These are phyloP conservation scores for Prunus kanzakura DNA, from an alignment of 306 rosid species.

Conservation along the genomic window DNA sequence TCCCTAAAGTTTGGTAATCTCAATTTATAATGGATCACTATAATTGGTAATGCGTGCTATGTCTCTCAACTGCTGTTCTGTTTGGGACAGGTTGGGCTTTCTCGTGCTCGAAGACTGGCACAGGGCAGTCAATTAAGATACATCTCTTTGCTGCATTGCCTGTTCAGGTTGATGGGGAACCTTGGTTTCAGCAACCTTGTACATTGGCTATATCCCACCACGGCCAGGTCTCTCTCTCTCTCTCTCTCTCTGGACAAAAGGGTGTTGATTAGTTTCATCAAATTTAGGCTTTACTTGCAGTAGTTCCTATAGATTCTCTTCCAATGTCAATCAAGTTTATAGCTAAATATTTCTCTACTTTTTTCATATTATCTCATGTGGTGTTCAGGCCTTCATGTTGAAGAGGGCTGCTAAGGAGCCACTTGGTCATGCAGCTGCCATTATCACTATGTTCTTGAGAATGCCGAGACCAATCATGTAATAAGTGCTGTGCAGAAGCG, in stretches of 20 bases:
- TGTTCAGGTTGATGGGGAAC: conserved; percentile 98
- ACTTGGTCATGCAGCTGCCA: conserved; percentile 97
- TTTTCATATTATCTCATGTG: not conserved
- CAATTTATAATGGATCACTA: not conserved
- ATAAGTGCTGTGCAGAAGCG: conserved; percentile 90
- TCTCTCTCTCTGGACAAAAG: conserved; percentile 5
- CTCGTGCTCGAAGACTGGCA: conserved; percentile 96
- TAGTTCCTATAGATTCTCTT: too few relatives aligned
- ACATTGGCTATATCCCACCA: conserved; percentile 77
- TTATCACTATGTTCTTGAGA: conserved; percentile 30
- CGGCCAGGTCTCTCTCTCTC: conserved; percentile 69
- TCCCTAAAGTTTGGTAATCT: not conserved
- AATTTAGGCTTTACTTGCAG: not conserved
- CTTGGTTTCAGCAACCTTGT: conserved; percentile 86
- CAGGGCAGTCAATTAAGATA: conserved; percentile 92
- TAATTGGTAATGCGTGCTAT: not conserved
- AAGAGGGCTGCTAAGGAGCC: conserved; percentile 90
- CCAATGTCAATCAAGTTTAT: not conserved
- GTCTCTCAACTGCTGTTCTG: conserved; percentile 15
- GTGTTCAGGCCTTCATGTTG: conserved; percentile 89
- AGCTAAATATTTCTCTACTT: not conserved
- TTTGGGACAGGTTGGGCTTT: conserved; percentile 80
- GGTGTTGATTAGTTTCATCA: not conserved
- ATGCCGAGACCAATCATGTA: conserved; percentile 81
- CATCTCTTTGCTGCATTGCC: conserved; percentile 63